Base-by-base conservation (phyloP, 2,329 filamentous ascomycete genomes). In the Microdochium nivale region DNA sequence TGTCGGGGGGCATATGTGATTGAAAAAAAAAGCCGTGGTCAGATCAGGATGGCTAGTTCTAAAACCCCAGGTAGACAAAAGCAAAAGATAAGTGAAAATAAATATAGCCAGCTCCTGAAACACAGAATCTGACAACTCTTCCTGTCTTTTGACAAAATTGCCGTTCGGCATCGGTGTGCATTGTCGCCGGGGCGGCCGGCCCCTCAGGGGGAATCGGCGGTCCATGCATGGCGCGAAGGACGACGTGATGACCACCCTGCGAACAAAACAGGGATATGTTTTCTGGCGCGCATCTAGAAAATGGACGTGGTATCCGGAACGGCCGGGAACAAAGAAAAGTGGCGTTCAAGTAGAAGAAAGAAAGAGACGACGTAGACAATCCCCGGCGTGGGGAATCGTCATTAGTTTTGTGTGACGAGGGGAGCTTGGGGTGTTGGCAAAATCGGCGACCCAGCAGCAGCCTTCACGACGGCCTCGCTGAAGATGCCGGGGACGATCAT, bases 191-290 rank as follows among this genome's bases (percentile, higher is more conserved):
- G n/a, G n/a, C n/a, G n/a, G n/a, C n/a, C n/a, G n/a, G n/a, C n/a
- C n/a, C n/a, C n/a, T n/a, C n/a, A n/a, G n/a, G n/a, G n/a, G n/a
- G n/a, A n/a, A n/a, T n/a, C n/a, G n/a, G n/a, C n/a, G n/a, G n/a
- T n/a, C n/a, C n/a, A n/a, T n/a, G n/a, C n/a, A n/a, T n/a, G n/a
- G n/a, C n/a, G 1, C 55, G 58, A 9, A 61, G n/a, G 2, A 61
- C 56, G 30, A 61, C 55, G n/a, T 60, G 55, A 51, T 58, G 58
- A 2, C 56, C 50, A n/a, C 37, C 48, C 3, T 58, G 53, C 32
- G 27, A 30, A 5, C 54, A n/a, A 14, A 14, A 14, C 4, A 3
- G 7, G 7, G 33, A 3, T 14, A 16, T 37, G 33, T 14, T 52
- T 53, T 19, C 54, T 51, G 1, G 60, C 55, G n/a, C n/a, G n/a